Evolutionary conservation across 1,284 basidiomycete genomes (phyloP).

Genomic region (Fomitopsis pinicola): DNA sequence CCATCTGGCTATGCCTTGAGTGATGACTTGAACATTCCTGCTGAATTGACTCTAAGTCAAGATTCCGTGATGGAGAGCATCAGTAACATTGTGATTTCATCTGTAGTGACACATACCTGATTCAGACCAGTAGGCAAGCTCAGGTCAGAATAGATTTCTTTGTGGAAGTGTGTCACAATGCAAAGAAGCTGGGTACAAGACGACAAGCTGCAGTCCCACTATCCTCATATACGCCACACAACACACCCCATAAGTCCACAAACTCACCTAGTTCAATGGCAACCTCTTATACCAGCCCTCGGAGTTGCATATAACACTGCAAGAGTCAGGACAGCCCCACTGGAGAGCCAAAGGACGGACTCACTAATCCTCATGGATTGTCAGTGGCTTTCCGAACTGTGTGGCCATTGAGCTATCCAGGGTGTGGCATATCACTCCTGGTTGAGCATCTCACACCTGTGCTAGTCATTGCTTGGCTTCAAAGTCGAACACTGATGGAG

Average conservation of each 20-base stretch:
- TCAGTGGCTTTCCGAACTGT: constrained; percentile 84
- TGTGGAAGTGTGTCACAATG: constrained; percentile 70
- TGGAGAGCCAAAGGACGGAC: constrained; percentile 20
- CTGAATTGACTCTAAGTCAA: no score
- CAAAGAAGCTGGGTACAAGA: constrained; percentile 66
- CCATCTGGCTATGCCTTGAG: no score
- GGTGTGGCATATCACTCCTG: constrained; percentile 81
- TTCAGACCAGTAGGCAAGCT: constrained; percentile 66
- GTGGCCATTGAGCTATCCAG: constrained; percentile 81
- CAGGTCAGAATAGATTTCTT: constrained; percentile 73
- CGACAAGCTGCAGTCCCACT: constrained; percentile 75
- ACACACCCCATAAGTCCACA: not conserved
- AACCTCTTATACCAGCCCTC: constrained; percentile 76
- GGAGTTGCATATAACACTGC: constrained; percentile 67
- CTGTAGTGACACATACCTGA: constrained; percentile 38
- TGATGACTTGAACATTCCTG: no score
- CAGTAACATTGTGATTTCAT: not conserved
- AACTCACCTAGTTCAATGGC: constrained; percentile 52
- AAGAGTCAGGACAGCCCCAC: not conserved
- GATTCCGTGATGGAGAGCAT: constrained; percentile 33
- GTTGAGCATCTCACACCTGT: constrained; percentile 80
- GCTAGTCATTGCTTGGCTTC: constrained; percentile 56
- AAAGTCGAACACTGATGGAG: constrained; percentile 64
- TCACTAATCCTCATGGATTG: constrained; percentile 81
- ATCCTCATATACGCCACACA: not conserved